phyloP scores from a whole-genome alignment of 2,329 filamentous ascomycete species.

The Knufia petricola region DNA sequence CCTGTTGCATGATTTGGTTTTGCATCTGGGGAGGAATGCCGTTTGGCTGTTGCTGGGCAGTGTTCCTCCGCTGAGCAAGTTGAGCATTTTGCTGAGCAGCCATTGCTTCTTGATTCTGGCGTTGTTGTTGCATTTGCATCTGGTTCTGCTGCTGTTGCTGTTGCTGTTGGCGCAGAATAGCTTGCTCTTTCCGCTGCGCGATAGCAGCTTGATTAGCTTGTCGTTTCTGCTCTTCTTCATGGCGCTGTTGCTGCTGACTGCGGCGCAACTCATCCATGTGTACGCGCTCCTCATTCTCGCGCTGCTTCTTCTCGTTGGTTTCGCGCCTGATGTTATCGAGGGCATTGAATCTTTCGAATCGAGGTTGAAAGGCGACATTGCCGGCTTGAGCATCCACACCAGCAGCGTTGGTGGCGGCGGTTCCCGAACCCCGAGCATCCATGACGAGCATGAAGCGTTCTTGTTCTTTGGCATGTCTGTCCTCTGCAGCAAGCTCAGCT shows the following conservation, averaged over 20 bases:
- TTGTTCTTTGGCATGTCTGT: conserved; percentile 77
- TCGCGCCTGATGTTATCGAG: conserved; percentile 74
- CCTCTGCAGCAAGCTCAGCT: conserved; percentile 88
- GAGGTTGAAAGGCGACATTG: conserved; percentile 65
- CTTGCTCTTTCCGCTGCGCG: conserved; percentile 19
- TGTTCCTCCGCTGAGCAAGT: conserved; percentile 28
- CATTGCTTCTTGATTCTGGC: conserved; percentile 11
- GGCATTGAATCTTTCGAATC: conserved; percentile 86
- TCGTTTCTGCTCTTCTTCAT: conserved; percentile 39
- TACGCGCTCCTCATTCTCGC: conserved; percentile 38
- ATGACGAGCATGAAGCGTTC: conserved; percentile 88
- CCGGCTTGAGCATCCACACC: conserved; percentile 65
- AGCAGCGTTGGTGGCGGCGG: conserved; percentile 46
- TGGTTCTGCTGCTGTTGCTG: conserved; percentile 27
- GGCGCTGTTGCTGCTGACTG: conserved; percentile 39
- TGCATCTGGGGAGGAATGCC: conserved; percentile 35
- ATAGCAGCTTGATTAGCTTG: conserved; percentile 27
- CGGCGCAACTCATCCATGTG: conserved; percentile 42
- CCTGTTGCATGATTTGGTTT: conserved; percentile 29
- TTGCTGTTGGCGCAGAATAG: conserved; percentile 30
- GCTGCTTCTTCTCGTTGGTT: conserved; percentile 57
- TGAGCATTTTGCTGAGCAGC: conserved; percentile 28
- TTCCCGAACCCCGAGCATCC: conserved; percentile 65
- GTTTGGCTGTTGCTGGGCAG: conserved; percentile 43
- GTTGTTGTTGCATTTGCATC: conserved; percentile 19